A percentile compares a stretch with the other conserved stretches of the same genome.
Evolutionary conservation across 805 yeast genomes (phyloP).

Genomic region (Candida chilensis): DNA sequence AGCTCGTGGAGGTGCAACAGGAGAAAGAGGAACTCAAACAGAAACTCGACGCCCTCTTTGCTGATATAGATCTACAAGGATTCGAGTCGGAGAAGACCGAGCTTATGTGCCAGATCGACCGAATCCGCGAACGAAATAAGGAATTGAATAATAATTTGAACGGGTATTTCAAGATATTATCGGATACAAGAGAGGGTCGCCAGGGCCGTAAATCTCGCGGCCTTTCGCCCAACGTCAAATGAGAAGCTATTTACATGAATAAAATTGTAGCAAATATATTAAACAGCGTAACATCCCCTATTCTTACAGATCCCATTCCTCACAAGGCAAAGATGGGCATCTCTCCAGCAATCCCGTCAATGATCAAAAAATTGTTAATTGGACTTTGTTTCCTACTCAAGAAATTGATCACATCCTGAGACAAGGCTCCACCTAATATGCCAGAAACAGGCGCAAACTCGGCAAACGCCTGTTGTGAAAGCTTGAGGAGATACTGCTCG

Average conservation of each 20-base stretch:
- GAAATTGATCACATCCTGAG: constrained; percentile 85
- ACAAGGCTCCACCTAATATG: constrained; percentile 78
- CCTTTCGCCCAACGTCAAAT: neutral
- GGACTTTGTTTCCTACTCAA: constrained; percentile 73
- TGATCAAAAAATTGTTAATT: constrained; percentile 66
- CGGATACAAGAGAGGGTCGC: neutral
- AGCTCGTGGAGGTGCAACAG: constrained; percentile 12
- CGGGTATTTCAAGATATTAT: neutral
- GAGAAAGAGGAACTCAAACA: constrained; percentile 9
- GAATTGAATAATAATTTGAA: neutral
- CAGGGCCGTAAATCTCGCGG: neutral
- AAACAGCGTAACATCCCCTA: no score
- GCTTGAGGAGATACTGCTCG: constrained; percentile 26
- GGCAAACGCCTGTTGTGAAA: constrained; percentile 41
- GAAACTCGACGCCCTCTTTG: constrained; percentile 8
- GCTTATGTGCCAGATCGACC: neutral
- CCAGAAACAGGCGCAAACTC: constrained; percentile 84
- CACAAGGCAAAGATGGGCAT: constrained; percentile 70
- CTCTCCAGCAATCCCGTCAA: constrained; percentile 63
- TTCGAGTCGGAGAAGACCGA: neutral
- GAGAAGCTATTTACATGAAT: neutral
- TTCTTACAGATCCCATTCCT: no score
- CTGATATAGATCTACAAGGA: neutral
- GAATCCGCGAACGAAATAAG: neutral
- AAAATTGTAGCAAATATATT: no score